Base-by-base conservation (phyloP, 2,329 filamentous ascomycete genomes). In the Fusarium annulatum region DNA sequence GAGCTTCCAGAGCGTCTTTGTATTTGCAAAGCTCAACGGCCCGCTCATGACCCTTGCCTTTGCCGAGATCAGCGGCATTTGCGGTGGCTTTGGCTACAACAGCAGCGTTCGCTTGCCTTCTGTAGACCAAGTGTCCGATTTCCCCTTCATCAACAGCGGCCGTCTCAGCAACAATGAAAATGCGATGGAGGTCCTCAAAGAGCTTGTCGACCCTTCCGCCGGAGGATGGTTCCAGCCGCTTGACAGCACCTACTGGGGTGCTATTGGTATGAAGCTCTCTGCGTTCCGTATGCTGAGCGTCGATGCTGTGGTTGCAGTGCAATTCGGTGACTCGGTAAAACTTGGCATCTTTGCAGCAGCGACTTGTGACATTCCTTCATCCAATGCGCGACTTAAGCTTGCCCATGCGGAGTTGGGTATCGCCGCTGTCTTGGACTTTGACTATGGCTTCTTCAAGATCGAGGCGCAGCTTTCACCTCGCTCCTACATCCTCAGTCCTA, bases 21-120 rank as follows among this genome's bases (percentile, higher is more conserved):
- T 85, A 0, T 85, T 80, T 64, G 81, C 77, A 14, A 79, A 76
- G 33, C 77, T 86, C 1, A 69, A 82, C 14, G 84, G 85, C 0
- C 84, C 84, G 0, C 75, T 86, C 7, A 57, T 84, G 16, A 76
- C 76, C 0, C 71, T 86, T 11, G 81, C 77, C 23, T 84, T 84
- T 64, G 84, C 81, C 3, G 77, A 76, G 9, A 80, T 86, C 28
- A 68, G 67, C 0, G 82, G 81, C 2, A 55, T 86, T 5, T 75
- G 69, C 0, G 78, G 77, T 30, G 85, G 84, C 2, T 84, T 86
- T 52, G 85, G 85, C 0, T 84, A 82, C 70, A 85, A 86, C 45
- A 77, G 67, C 10, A 63, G 59, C 5, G 55, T 86, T 1, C 71
- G 71, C 5, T 36, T 79, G 2, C 85, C 84, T 9, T 72, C 74